Conservation (phyloP, 495 filamentous ascomycete species). For the Pyrenula massariospora region DNA sequence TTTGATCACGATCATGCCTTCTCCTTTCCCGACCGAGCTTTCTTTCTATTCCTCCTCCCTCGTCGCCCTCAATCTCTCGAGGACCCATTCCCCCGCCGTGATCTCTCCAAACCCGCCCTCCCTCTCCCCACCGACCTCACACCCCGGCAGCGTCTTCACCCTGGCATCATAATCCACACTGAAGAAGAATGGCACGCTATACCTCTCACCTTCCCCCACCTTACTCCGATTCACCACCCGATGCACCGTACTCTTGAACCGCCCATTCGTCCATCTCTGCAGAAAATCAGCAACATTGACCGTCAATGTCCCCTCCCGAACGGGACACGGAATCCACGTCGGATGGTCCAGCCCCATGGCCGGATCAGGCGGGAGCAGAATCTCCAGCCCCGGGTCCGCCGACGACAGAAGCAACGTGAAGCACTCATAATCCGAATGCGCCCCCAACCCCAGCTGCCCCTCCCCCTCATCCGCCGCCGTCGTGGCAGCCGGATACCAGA, state of each 20-base stretch:
- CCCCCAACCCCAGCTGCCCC: slow-evolving; percentile 16
- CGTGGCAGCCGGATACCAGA: neutral
- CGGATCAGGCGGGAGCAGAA: neutral
- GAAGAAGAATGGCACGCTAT: neutral
- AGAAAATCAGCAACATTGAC: slow-evolving; percentile 38
- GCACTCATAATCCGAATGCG: slow-evolving; percentile 8
- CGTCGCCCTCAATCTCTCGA: neutral
- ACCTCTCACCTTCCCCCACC: neutral
- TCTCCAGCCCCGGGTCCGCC: neutral
- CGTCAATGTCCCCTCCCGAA: slow-evolving; percentile 22
- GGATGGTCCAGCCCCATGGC: neutral
- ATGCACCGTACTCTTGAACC: slow-evolving; percentile 34
- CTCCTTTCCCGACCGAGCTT: too few relatives aligned
- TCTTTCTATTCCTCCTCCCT: neutral
- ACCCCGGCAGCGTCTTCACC: neutral
- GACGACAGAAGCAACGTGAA: neutral
- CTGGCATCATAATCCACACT: neutral
- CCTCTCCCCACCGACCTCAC: neutral
- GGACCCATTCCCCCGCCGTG: neutral
- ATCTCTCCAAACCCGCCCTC: neutral
- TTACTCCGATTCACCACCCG: slow-evolving; percentile 20
- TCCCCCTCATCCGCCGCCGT: neutral
- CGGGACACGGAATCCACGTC: slow-evolving; percentile 1
- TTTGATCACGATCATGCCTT: too few relatives aligned
- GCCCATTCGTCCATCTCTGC: slow-evolving; percentile 28